Base-by-base conservation (phyloP, 2,329 filamentous ascomycete species). In the Alternaria arbusti region DNA sequence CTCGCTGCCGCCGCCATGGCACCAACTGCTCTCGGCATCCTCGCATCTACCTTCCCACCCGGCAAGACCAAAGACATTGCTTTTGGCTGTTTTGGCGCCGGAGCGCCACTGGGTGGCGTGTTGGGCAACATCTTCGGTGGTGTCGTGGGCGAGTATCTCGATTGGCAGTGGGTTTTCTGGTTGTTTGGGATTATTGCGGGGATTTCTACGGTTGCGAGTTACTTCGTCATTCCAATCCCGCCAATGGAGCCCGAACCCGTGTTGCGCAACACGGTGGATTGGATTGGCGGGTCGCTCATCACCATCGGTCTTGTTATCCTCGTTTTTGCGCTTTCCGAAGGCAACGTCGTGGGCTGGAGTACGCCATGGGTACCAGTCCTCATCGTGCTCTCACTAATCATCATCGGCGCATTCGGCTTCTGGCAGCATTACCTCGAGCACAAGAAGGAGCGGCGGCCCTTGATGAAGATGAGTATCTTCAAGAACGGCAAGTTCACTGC, bases 51-150 rank as follows among this genome's bases (percentile, higher is more conserved):
- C 0, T 92, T 92, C 58, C 86, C 86, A 1, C 89, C 89, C 0
- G 88, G 90, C 0, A 89, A 87, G 66, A 87, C 89, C 5, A 91
- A 91, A 78, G 91, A 90, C 70, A 90, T 91, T 73, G 89, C 89
- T 1, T 91, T 92, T 68, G 68, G 68, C 3, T 70, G 66, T 23
- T 74, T 68, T 45, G 75, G 86, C 17, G 88, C 88, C 2, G 90
- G 89, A 2, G 87, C 89, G 0, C 89, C 90, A 0, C 78, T 91
- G 0, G 90, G 90, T 0, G 86, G 84, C 51, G 83, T 91, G 9
- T 86, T 89, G 57, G 90, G 90, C 3, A 92, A 90, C 70, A 77
- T 91, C 6, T 75, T 91, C 15, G 84, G 87, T 9, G 90, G 90
- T 17, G 79, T 91, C 44, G 86, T 92, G 17, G 86, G 86, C 2